Evolutionary conservation across 2,329 filamentous ascomycete genomes (phyloP), one percentile per base, ranked within the genome.

Genomic region (Pseudocercospora vitis): DNA sequence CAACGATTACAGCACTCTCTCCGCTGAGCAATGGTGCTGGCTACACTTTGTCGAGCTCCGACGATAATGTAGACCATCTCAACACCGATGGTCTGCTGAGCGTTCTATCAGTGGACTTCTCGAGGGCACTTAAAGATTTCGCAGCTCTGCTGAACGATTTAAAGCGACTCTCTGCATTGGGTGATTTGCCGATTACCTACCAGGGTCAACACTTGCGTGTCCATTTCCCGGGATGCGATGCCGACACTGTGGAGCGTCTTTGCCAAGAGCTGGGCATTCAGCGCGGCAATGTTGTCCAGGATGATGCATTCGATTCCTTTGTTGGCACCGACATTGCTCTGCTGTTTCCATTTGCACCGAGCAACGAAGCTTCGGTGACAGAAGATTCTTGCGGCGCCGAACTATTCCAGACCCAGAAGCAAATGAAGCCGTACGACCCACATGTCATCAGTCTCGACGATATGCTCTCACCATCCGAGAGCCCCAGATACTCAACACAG

Each of bases 141-240:
- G 84, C 88, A 2, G 82, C 84, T 4, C 81, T 92, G 1, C 81
- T 94, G 65, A 87, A 86, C 47, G 94, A 99, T 65, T 77, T 99
- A 5, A 87, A 89, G 65, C 83, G 83, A 29, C 77, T 99, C 1
- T 82, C 90, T 0, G 74, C 78, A 0, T 72, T 97, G 1, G 94
- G 94, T 1, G 91, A 96, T 67, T 75, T 99, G 16, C 91, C 92
- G 0, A 83, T 97, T 28, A 79, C 83, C 0, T 79, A 96, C 48
- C 83, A 89, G 50, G 80, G 81, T 31, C 83, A 83, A 1, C 81
- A 82, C 0, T 74, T 96, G 3, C 84, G 91, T 28, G 84, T 97
- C 1, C 86, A 91, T 24, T 97, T 99, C 66, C 91, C 91, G 0
- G 94, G 94, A 2, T 91, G 94, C 57, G 92, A 97, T 65, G 84